Base-by-base conservation (phyloP, 768 basidiomycete species). In the Phaeotremella fagi region DNA sequence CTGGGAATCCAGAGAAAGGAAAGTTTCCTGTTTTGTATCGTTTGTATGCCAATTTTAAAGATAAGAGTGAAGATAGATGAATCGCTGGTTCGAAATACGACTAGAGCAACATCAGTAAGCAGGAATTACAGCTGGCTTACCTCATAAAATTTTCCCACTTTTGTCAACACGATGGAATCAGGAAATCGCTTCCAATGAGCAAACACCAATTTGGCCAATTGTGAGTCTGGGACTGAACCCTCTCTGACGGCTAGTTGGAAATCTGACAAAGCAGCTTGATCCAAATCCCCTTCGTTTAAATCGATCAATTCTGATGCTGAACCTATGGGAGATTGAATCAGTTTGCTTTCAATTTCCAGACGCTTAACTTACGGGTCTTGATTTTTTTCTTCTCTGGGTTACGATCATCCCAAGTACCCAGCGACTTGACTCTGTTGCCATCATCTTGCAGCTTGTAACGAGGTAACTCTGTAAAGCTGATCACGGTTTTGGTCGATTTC, bases 81-180 rank as follows among this genome's bases (percentile, higher is more conserved):
- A 77, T 75, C 6, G 91, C 90, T 79, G 92, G 92, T 35, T 88
- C 85, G 63, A 94, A 97, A 72, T 95, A 95, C 0, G 92, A 92
- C 91, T 97, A 33, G 16, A 37, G 14, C 20, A 50, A 22, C 14
- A 22, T 51, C 28, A 15, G 28, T n/a, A 24, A 3, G 43, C 1
- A 5, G 20, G 31, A 22, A 50, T 14, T 44, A 37, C 15, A 26
- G 27, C n/a, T 24, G 33, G 51, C 77, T 35, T 70, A 89, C 92
- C 81, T 97, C 92, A 68, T 94, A 97, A 73, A 97, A 97, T 64
- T 90, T 85, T 14, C 92, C 92, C 11, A 97, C 90, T 48, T 89
- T 82, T 6, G 91, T 97, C 16, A 98, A 80, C 23, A 97, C 78
- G 25, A 95, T 79, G 68, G 90, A 92, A 63, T 91, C 87, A 20